Base-by-base conservation (phyloP, 805 yeast genomes). In the Myxozyma kluyveri region DNA sequence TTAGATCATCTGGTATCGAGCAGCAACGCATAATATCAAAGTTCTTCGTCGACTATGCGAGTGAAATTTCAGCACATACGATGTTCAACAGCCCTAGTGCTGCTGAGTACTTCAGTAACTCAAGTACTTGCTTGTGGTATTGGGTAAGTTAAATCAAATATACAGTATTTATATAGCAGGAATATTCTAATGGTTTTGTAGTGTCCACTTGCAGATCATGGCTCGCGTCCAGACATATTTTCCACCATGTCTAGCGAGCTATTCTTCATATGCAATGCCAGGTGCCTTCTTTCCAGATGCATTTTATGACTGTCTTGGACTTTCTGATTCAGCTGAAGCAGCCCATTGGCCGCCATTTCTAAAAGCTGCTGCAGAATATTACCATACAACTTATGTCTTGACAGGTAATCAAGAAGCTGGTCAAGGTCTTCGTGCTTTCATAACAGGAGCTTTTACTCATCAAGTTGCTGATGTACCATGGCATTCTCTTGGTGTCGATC, bases 221-320 rank as follows among this genome's bases (percentile, higher is more conserved):
- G 61, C 72, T 1, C 58, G 76, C 29, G 49, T 68, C 2, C 64
- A 61, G 26, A 37, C 50, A 1, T 50, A 48, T 27, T 59, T 77
- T 0, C 77, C 80, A 0, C 49, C 56, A 2, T 70, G 70, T 3
- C 51, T 74, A 1, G 61, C 65, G 24, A 58, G 56, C 2, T 64
- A 61, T 26, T 40, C 61, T 2, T 63, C 72, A 2, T 72, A 65
- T 42, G 57, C 75, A n/a, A 66, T 78, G 14, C 57, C 84, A 0
- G 89, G 88, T 0, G 75, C 85, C 0, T 83, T 84, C 62, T 80
- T 78, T 61, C 89, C 89, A 0, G 89, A 84, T 63, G 79, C 84
- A 0, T 78, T 82, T 61, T 84, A 84, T 65, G 72, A 77, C 32
- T 84, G 88, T 64, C 66, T 76, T 45, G 80, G 77, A 2, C 61